phyloP scores from a whole-genome alignment of 2,329 filamentous ascomycete genomes.

The Periconia macrospinosa region DNA sequence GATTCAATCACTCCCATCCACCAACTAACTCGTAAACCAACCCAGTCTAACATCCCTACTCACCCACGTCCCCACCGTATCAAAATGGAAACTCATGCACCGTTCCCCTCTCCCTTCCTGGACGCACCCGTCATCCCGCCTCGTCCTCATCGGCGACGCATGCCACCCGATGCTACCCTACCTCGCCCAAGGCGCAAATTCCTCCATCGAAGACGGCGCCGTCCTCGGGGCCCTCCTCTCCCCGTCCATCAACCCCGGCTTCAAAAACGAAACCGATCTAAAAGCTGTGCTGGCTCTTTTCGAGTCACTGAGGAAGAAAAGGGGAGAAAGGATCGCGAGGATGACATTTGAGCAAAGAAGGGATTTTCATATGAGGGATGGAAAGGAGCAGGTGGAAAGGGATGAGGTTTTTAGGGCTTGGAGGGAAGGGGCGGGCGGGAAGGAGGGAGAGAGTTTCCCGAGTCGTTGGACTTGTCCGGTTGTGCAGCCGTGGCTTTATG shows the following conservation, averaged over 20 bases:
- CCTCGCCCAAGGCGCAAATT: slow-evolving; percentile 57
- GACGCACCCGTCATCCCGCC: slow-evolving; percentile 54
- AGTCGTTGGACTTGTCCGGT: slow-evolving; percentile 54
- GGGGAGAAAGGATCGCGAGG: slow-evolving; percentile 57
- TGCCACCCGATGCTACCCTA: slow-evolving; percentile 30
- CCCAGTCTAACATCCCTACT: slow-evolving; percentile 45
- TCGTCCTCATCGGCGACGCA: slow-evolving; percentile 49
- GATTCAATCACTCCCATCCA: not conserved
- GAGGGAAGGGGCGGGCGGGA: slow-evolving; percentile 48
- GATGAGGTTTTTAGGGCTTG: slow-evolving; percentile 60
- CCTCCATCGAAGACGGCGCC: slow-evolving; percentile 67
- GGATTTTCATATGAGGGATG: slow-evolving; percentile 47
- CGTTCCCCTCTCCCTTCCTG: slow-evolving; percentile 37
- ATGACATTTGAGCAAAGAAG: slow-evolving; percentile 59
- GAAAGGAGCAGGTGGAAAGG: slow-evolving; percentile 58
- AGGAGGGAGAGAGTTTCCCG: slow-evolving; percentile 55
- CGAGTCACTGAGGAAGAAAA: slow-evolving; percentile 47
- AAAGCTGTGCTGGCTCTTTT: slow-evolving; percentile 47
- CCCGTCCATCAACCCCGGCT: not conserved
- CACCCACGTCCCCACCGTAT: slow-evolving; percentile 58
- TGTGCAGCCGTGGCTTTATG: slow-evolving; percentile 29
- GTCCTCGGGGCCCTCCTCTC: slow-evolving; percentile 60
- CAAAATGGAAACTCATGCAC: slow-evolving; percentile 72
- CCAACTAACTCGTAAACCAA: not conserved
- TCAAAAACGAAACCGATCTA: slow-evolving; percentile 19